Percentiles rank a stretch among this genome's conserved stretches.
phyloP scores from a whole-genome alignment of 2,329 filamentous ascomycete species.

The Ascochyta viciae-villosae region DNA sequence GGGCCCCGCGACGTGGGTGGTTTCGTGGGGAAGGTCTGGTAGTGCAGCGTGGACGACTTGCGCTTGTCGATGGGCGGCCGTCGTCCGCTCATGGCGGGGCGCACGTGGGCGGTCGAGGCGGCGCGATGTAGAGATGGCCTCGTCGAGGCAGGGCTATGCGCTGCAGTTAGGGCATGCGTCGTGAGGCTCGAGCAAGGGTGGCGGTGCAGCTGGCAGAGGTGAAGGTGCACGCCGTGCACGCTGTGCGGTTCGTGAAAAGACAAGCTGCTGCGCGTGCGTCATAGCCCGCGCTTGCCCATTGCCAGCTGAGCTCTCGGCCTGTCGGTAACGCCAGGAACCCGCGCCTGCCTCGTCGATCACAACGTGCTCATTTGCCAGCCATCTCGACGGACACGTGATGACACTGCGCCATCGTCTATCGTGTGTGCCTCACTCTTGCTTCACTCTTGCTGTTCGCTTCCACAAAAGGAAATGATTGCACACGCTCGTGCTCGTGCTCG shows the following conservation, averaged over 20 bases:
- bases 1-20: constrained; percentile 72
- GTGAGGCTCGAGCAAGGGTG: not conserved
- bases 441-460: not conserved
- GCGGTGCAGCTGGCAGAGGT: constrained; percentile 1
- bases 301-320: constrained; percentile 10
- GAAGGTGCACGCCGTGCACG: not conserved
- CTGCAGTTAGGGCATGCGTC: constrained; percentile 6
- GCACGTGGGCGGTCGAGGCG: constrained; percentile 1
- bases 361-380: constrained; percentile 5
- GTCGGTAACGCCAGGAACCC: constrained; percentile 17
- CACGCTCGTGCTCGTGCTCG: too few species aligned
- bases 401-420: not conserved
- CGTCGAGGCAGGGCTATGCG: constrained; percentile 20
- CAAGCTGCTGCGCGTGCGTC: constrained; percentile 17
- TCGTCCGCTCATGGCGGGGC: constrained; percentile 36
- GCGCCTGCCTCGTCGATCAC: constrained; percentile 3
- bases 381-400: not conserved
- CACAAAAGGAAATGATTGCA: not conserved
- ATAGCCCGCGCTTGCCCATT: constrained; percentile 14
- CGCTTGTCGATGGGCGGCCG: constrained; percentile 51
- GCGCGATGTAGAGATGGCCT: constrained; percentile 28
- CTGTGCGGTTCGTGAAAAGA: constrained; percentile 7
- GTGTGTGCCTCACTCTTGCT: not conserved
- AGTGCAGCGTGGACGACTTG: constrained; percentile 67
- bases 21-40: constrained; percentile 81